phyloP scores from a whole-genome alignment of 2,329 filamentous ascomycete genomes.

The Ophidiomyces ophidiicola region DNA sequence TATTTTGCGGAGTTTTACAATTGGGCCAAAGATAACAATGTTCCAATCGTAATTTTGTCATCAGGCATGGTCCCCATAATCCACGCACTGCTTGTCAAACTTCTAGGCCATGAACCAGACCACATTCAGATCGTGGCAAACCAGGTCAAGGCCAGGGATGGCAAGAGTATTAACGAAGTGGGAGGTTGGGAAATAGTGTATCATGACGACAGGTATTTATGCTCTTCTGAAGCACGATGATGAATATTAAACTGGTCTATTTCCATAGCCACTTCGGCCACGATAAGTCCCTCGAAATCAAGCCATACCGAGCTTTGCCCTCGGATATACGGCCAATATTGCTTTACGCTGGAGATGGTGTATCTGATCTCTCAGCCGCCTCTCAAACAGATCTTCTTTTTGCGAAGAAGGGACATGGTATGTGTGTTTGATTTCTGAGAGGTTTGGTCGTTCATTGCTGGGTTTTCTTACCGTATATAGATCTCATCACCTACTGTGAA shows the following conservation, averaged over 20 bases:
- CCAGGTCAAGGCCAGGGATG: constrained; percentile 54
- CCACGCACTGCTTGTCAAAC: constrained; percentile 62
- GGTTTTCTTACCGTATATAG: constrained; percentile 33
- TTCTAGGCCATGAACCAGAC: constrained; percentile 65
- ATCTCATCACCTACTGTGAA: constrained; percentile 79
- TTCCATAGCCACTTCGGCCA: constrained; percentile 66
- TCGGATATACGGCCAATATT: constrained; percentile 59
- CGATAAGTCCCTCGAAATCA: constrained; percentile 86
- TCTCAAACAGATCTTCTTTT: constrained; percentile 88
- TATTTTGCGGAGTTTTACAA: constrained; percentile 77
- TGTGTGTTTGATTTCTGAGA: constrained; percentile 17
- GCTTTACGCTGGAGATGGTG: constrained; percentile 91
- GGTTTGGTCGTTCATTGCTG: background rate
- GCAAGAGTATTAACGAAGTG: constrained; percentile 63
- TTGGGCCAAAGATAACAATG: constrained; percentile 68
- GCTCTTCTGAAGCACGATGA: background rate
- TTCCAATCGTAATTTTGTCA: constrained; percentile 83
- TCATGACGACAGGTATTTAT: constrained; percentile 64
- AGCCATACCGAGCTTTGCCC: constrained; percentile 62
- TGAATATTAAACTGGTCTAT: background rate
- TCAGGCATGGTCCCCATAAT: constrained; percentile 92
- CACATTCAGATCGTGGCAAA: constrained; percentile 89
- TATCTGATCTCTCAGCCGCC: constrained; percentile 83
- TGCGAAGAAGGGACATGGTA: constrained; percentile 79
- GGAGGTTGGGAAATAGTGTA: constrained; percentile 80